These are phyloP conservation scores for Blastobotrys parvus DNA, from an alignment of 805 yeast genomes.

Conservation along the genomic window DNA sequence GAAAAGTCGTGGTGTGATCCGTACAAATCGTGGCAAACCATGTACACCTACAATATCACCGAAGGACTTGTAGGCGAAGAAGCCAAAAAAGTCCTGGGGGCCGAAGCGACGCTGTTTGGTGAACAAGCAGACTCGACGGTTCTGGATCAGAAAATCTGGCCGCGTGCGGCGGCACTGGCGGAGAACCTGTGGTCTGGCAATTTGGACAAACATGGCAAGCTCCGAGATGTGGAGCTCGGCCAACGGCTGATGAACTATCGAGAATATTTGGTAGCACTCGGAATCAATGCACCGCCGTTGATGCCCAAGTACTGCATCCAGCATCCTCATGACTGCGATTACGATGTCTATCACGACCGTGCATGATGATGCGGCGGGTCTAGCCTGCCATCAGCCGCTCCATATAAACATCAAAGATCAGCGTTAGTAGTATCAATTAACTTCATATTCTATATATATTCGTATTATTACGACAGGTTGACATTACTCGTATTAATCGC, in stretches of 20 bases:
- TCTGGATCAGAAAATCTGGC: slow-evolving; percentile 29
- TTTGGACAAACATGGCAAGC: slow-evolving; percentile 21
- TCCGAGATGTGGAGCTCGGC: slow-evolving; percentile 27
- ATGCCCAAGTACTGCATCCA: slow-evolving; percentile 32
- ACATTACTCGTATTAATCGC: too few relatives aligned
- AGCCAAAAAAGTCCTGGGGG: slow-evolving; percentile 28
- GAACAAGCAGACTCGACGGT: slow-evolving; percentile 30
- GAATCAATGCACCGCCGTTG: slow-evolving; percentile 30
- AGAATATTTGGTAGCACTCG: slow-evolving; percentile 33
- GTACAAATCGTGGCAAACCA: slow-evolving; percentile 34
- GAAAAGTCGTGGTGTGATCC: slow-evolving; percentile 38
- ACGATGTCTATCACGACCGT: slow-evolving; percentile 10
- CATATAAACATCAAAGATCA: too few relatives aligned
- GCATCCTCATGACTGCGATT: slow-evolving; percentile 35
- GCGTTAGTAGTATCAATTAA: too few relatives aligned
- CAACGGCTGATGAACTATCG: slow-evolving; percentile 33
- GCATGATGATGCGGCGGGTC: too few relatives aligned
- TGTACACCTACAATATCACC: slow-evolving; percentile 29
- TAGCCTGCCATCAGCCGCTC: too few relatives aligned
- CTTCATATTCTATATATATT: too few relatives aligned
- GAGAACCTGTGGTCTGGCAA: slow-evolving; percentile 35
- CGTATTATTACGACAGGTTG: too few relatives aligned
- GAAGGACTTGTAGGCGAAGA: slow-evolving; percentile 24
- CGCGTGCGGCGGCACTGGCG: slow-evolving; percentile 33
- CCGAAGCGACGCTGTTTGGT: slow-evolving; percentile 31